A percentile compares a stretch with the other conserved stretches of the same genome.
Conservation (phyloP, 169 alveolate species). For the Plasmodium gonderi region DNA sequence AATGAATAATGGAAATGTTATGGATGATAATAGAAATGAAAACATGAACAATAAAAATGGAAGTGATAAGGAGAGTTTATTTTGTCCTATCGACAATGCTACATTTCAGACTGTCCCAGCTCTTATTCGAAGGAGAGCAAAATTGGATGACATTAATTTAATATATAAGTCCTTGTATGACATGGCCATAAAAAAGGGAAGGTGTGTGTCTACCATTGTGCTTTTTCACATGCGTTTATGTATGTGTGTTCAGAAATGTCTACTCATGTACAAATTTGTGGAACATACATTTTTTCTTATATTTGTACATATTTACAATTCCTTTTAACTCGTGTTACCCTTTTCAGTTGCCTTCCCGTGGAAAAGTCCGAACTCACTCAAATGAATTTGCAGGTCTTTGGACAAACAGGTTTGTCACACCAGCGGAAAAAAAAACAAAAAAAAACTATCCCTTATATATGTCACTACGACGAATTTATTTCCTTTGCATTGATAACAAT, state of each 20-base stretch:
- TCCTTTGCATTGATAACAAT: too few relatives aligned
- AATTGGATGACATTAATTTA: conserved; percentile 79
- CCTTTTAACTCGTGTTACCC: background rate
- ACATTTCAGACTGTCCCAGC: conserved; percentile 82
- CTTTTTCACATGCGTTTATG: background rate
- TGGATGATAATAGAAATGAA: conserved; percentile 19
- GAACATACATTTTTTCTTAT: background rate
- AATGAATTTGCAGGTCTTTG: conserved; percentile 73
- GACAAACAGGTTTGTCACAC: conserved; percentile 62
- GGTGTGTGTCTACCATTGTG: conserved; percentile 30
- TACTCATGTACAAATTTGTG: background rate
- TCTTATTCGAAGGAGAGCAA: conserved; percentile 81
- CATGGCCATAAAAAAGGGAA: conserved; percentile 79
- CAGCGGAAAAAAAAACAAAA: background rate
- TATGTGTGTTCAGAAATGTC: background rate
- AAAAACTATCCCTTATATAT: too few relatives aligned
- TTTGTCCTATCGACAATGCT: conserved; percentile 71
- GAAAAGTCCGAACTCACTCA: conserved; percentile 51
- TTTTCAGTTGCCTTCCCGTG: conserved; percentile 53
- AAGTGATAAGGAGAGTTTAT: background rate
- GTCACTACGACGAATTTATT: background rate
- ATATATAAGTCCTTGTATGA: conserved; percentile 75
- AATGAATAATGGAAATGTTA: background rate
- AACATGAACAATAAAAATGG: conserved; percentile 3
- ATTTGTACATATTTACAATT: background rate